These are phyloP conservation scores for Lecanicillium sp. DNA, from an alignment of 2,329 filamentous ascomycete genomes.

Conservation along the genomic window DNA sequence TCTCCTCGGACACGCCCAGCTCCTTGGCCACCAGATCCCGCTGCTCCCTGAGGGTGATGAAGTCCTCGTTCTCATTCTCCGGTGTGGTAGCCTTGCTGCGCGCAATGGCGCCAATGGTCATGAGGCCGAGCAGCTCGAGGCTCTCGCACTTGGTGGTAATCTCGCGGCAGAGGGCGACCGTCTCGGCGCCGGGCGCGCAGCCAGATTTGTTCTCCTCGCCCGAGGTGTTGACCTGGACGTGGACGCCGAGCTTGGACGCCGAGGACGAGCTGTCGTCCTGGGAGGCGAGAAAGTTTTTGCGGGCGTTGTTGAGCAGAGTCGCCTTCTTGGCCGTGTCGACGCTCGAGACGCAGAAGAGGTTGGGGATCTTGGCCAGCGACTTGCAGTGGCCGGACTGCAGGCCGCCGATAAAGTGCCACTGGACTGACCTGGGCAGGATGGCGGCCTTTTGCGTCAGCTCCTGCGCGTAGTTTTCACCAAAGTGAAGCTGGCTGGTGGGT, in stretches of 20 bases:
- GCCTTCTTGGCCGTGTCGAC: slow-evolving; percentile 88
- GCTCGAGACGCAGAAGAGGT: slow-evolving; percentile 86
- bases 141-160: slow-evolving; percentile 65
- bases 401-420: slow-evolving; percentile 96
- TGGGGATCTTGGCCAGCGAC: slow-evolving; percentile 74
- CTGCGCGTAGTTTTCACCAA: slow-evolving; percentile 94
- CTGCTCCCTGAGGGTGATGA: slow-evolving; percentile 59
- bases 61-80: slow-evolving; percentile 89
- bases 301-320: slow-evolving; percentile 67
- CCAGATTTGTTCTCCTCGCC: slow-evolving; percentile 83
- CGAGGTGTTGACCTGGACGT: slow-evolving; percentile 93
- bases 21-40: slow-evolving; percentile 60
- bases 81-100: slow-evolving; percentile 64
- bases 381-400: slow-evolving; percentile 90
- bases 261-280: slow-evolving; percentile 28
- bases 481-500: slow-evolving; percentile 59
- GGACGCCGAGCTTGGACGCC: slow-evolving; percentile 55
- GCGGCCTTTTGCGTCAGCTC: slow-evolving; percentile 82
- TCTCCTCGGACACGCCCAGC: slow-evolving; percentile 34
- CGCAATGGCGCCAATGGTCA: slow-evolving; percentile 97
- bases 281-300: slow-evolving; percentile 49
- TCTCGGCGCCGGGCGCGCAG: slow-evolving; percentile 57
- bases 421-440: slow-evolving; percentile 66
- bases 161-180: slow-evolving; percentile 58
- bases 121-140: slow-evolving; percentile 71